These are phyloP conservation scores for Ormosia semicastrata DNA, from an alignment of 306 rosid species.

Conservation along the genomic window DNA sequence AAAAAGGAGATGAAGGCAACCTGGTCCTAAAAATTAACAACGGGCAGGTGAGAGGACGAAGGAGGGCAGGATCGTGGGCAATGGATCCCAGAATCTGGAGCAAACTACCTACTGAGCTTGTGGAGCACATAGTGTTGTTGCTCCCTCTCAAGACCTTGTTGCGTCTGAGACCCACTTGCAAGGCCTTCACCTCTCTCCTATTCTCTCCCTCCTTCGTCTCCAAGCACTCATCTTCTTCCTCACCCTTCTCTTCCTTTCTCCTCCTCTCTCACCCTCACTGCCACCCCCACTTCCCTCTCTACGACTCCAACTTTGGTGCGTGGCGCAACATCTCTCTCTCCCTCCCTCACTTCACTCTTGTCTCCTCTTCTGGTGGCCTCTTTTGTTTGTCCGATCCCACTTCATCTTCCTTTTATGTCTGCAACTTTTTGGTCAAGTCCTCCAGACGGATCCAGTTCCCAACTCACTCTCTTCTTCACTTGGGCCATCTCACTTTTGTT, in stretches of 20 bases:
- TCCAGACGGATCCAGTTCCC: conserved; percentile 62
- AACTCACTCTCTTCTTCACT: conserved; percentile 30
- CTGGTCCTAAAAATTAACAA: too few relatives aligned
- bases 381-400: conserved; percentile 57
- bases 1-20: too few relatives aligned
- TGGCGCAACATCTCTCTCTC: conserved; percentile 67
- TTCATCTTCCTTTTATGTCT: conserved; percentile 58
- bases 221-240: conserved; percentile 49
- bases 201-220: conserved; percentile 67
- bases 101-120: conserved; percentile 64
- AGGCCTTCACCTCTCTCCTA: conserved; percentile 62
- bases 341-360: conserved; percentile 44
- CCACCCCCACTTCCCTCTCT: conserved; percentile 56
- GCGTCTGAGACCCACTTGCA: conserved; percentile 79
- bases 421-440: conserved; percentile 58
- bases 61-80: too few relatives aligned
- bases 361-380: conserved; percentile 66
- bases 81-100: conserved; percentile 91
- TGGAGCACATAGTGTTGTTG: conserved; percentile 63
- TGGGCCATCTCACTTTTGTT: conserved; percentile 62
- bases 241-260: conserved; percentile 76
- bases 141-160: conserved; percentile 68
- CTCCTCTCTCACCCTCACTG: conserved; percentile 77
- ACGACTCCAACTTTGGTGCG: conserved; percentile 50
- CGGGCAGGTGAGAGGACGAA: too few relatives aligned